Percentiles rank a stretch among this genome's conserved stretches.
Conservation (phyloP, 371 early-diverging fungal genomes). For the Mortierella sp. region DNA sequence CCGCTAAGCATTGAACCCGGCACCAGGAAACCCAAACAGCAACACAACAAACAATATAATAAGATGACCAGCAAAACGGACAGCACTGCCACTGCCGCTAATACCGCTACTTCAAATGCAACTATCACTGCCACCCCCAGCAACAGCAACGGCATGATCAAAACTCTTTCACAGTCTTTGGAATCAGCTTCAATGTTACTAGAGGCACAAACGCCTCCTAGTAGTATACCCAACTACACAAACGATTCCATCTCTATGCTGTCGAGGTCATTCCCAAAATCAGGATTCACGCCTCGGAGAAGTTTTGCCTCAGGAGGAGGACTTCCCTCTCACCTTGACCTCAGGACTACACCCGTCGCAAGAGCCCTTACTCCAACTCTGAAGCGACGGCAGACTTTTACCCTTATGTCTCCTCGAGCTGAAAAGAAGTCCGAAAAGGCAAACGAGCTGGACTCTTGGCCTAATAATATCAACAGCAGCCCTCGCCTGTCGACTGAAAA, state of each 20-base stretch:
- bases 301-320: not conserved
- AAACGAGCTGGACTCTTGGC: conserved; percentile 18
- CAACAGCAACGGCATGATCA: not conserved
- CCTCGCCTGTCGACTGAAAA: not conserved
- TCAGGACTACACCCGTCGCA: conserved; percentile 9
- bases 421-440: conserved; percentile 3
- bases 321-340: conserved; percentile 9
- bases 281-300: not conserved
- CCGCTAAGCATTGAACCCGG: conserved; percentile 62
- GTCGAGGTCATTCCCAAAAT: not conserved
- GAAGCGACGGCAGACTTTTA: conserved; percentile 48
- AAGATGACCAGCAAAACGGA: not conserved
- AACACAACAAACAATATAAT: not conserved
- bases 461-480: not conserved
- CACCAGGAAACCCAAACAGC: conserved; percentile 21
- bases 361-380: conserved; percentile 23
- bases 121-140: not conserved
- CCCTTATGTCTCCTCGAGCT: conserved; percentile 43
- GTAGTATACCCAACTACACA: not conserved
- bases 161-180: not conserved
- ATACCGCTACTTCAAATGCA: not conserved
- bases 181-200: not conserved
- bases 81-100: not conserved
- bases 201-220: not conserved
- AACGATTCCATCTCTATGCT: not conserved